Evolutionary conservation across 768 basidiomycete species (phyloP), one percentile per base, ranked within the genome.

Genomic region (Trametes punicea): DNA sequence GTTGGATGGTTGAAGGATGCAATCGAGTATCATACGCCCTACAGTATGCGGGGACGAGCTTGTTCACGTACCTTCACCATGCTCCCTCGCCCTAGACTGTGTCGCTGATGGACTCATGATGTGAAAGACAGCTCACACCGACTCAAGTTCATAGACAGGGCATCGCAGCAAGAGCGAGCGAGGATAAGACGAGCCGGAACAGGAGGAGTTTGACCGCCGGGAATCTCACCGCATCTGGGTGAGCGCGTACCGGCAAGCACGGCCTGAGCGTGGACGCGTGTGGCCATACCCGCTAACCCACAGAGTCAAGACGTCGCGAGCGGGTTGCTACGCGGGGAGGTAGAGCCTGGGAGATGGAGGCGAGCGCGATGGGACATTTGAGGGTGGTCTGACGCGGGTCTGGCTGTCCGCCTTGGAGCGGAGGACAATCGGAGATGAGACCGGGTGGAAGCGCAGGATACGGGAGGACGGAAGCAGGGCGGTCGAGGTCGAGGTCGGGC

Each of bases 321-420:
- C 38, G 21, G n/a, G 30, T 16, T 18, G 29, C 23, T 34, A 44
- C 26, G 33, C 30, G 29, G 56, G 25, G 60, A 50, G 21, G 33
- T 15, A 7, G 13, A 21, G 48, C 46, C 60, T 46, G 60, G 55
- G 51, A 56, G 50, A n/a, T 18, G 55, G 46, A 33, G 46, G 47
- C 21, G 53, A 18, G 48, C 29, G 42, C 4, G 52, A 45, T 49
- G 47, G 56, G 49, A 33, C 46, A 57, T 54, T 56, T 51, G 53
- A 6, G 47, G 53, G 41, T 40, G 60, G 58, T 62, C 52, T 62
- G 48, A 44, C 42, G 56, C 34, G 48, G 46, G 56, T 40, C 51
- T 60, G 55, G 46, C 23, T 53, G 40, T 34, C 39, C 40, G 30
- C 31, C n/a, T 16, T 39, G 29, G 44, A 21, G 46, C 45, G 31